A percentile compares a stretch with the other conserved stretches of the same genome.
These are phyloP conservation scores for Gnomoniopsis sp. DNA, from an alignment of 2,329 filamentous ascomycete species.

Conservation along the genomic window DNA sequence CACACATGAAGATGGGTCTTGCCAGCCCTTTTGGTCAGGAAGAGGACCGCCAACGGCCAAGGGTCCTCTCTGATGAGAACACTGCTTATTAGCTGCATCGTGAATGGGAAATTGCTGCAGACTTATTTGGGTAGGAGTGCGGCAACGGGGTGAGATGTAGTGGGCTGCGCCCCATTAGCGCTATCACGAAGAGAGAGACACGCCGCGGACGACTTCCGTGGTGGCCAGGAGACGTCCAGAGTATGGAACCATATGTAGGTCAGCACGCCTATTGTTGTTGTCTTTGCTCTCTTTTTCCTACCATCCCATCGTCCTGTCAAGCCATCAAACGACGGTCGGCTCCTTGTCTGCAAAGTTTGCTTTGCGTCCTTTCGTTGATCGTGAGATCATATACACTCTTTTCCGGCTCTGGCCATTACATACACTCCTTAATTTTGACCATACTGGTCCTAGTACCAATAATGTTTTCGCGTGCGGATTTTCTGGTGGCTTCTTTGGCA, in stretches of 20 bases:
- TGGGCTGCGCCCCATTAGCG: constrained; percentile 3
- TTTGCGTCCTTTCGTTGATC: constrained; percentile 33
- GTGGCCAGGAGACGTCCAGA: not conserved
- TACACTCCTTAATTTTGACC: constrained; percentile 20
- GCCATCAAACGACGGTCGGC: constrained; percentile 23
- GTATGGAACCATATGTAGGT: constrained; percentile 8
- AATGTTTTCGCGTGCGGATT: constrained; percentile 19
- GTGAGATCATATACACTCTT: constrained; percentile 21
- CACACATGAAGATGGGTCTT: not conserved
- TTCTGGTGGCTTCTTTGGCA: constrained; percentile 14
- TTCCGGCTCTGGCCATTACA: constrained; percentile 21
- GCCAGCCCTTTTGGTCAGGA: not conserved
- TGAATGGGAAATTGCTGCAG: not conserved
- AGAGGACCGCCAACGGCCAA: not conserved
- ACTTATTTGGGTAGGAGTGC: not conserved
- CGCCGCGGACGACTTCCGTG: not conserved
- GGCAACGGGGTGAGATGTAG: not conserved
- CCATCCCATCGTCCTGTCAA: constrained; percentile 20
- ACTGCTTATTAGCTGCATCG: not conserved
- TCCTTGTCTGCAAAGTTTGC: constrained; percentile 28
- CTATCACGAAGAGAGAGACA: not conserved
- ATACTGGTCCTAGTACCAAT: constrained; percentile 18
- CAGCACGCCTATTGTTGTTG: not conserved
- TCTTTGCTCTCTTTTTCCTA: not conserved
- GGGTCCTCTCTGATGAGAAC: not conserved